Evolutionary conservation across 2,329 filamentous ascomycete genomes (phyloP), one percentile per base, ranked within the genome.

Genomic region (Colletotrichum musicola): DNA sequence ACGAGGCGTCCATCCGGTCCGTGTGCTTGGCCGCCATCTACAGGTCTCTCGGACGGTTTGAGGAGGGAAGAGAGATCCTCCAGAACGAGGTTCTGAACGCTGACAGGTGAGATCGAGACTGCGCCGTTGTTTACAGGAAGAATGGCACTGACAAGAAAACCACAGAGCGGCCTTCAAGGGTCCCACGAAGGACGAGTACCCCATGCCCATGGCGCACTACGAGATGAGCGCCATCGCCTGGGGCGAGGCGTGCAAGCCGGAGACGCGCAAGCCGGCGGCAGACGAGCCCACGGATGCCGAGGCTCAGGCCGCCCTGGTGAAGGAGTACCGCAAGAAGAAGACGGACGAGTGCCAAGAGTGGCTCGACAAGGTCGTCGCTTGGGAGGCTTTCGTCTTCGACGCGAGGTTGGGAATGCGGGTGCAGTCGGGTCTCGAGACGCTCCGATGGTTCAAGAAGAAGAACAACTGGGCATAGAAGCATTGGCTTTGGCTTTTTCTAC

Each of bases 141-240:
- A 10, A 27, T 1, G 44, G 47, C 35, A 10, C 54, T 68, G 44
- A 62, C 46, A 27, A 38, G 4, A 51, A 38, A 10, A 9, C 30
- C 9, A 44, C 51, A 89, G 88, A 55, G 72, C 78, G 1, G 74
- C 79, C 13, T 89, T 90, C 77, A 90, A 87, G 71, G 90, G 90
- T 2, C 74, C 82, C 0, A 83, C 86, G 2, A 89, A 85, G 65
- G 92, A 95, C 67, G 90, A 92, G 74, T 95, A 92, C 82, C 84
- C 89, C 10, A 83, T 87, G 6, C 93, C 95, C 0, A 89, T 90
- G 0, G 94, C 92, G 1, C 86, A 93, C 72, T 98, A 98, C 79
- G 96, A 99, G 80, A 89, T 96, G 83, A 94, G 90, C 0, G 93
- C 92, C 7, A 89, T 93, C 62, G 83, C 91, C 1, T 99, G 95